Evolutionary conservation across 306 rosid species (phyloP).

Genomic region (Quercus rubra): DNA sequence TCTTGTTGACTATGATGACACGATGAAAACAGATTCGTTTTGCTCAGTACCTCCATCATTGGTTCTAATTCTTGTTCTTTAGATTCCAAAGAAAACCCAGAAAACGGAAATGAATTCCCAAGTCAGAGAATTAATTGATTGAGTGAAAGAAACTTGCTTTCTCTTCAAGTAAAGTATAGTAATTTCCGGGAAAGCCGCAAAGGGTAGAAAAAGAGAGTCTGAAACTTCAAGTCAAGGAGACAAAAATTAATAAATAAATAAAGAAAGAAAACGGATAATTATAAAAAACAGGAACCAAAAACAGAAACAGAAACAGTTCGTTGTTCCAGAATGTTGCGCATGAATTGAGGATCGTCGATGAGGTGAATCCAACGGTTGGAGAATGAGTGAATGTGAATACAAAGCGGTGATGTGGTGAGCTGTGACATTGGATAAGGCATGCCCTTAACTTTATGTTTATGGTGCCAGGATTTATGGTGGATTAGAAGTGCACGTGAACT

Average conservation of each 20-base stretch:
- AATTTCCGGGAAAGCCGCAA: not conserved
- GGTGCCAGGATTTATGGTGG: not conserved
- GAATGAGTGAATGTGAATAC: not conserved
- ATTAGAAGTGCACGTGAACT: not conserved
- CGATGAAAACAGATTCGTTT: slow-evolving; percentile 44
- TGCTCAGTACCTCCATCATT: slow-evolving; percentile 56
- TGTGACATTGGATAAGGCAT: slow-evolving; percentile 21
- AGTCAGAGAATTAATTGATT: not conserved
- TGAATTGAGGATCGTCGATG: not conserved
- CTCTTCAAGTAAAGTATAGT: not conserved
- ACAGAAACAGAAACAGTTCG: not conserved
- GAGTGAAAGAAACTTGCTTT: not conserved
- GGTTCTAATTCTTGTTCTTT: not conserved
- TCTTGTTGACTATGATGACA: slow-evolving; percentile 20
- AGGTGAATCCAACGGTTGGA: slow-evolving; percentile 19
- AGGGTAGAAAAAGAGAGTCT: not conserved
- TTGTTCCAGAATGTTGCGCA: not conserved
- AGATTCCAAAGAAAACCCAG: not conserved
- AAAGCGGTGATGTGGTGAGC: not conserved
- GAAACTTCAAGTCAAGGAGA: not conserved
- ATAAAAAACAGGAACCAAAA: not conserved
- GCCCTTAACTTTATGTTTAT: too few species aligned
- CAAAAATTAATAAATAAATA: not conserved
- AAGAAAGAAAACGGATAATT: not conserved
- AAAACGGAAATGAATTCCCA: not conserved